Evolutionary conservation across 768 basidiomycete genomes (phyloP), one percentile per base, ranked within the genome.

Genomic region (Dioszegia crocea): DNA sequence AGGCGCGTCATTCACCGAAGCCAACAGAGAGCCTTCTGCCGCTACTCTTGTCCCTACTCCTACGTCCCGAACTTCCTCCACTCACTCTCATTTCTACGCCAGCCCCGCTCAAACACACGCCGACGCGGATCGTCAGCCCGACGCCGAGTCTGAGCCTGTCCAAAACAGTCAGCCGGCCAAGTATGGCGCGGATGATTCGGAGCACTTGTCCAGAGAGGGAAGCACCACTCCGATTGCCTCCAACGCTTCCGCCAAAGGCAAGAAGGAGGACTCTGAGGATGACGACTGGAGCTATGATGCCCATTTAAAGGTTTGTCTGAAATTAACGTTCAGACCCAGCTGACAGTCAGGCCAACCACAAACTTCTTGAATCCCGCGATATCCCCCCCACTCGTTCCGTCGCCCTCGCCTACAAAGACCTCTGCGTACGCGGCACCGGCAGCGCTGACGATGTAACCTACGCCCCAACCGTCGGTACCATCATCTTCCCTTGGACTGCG

Each of bases 351-450:
- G 36, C 38, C 55, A 66, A 71, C 57, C 69, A 67, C 54, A 40
- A 61, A 30, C 57, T 65, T 1, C 60, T 67, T 27, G 52, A 61
- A 44, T 67, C 69, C 4, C 53, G 64, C 8, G 59, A 56, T 33
- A 24, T 71, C 21, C 57, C 59, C 9, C 51, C 62, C 16, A 41
- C 57, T 26, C 68, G 64, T 3, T 66, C 71, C 6, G 56, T 74
- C 19, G 38, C 64, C 3, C 63, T 74, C 14, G 62, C 73, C 2
- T 69, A 66, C 47, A 41, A 65, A 29, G 57, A 71, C 44, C 66
- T 74, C 17, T 67, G 61, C 36, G 70, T 74, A 3, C 61, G 69
- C 24, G 73, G 73, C 1, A 23, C 40, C 24, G 73, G 70, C 14
- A 63, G 65, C 8, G 61, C 66, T 4, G 69, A 67, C 46, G 66